A percentile compares a stretch with the other conserved stretches of the same genome.
These are phyloP conservation scores for Capsicum pubescens DNA, from an alignment of 257 asterid genomes.

Conservation along the genomic window DNA sequence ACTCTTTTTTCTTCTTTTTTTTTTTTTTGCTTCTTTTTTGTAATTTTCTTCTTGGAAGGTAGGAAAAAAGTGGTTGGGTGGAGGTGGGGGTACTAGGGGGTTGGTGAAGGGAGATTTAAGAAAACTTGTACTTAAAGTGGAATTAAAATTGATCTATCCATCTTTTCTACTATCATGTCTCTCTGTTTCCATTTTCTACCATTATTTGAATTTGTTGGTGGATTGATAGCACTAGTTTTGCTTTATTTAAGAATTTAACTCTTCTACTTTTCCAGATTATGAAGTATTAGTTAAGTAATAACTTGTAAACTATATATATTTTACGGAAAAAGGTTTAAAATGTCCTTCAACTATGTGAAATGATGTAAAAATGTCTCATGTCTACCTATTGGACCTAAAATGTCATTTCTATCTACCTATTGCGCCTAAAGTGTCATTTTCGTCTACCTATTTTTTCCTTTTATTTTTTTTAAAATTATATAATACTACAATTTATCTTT, in stretches of 20 bases:
- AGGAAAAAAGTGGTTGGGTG: background rate
- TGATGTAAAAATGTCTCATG: too few species aligned
- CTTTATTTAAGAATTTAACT: background rate
- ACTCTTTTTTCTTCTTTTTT: background rate
- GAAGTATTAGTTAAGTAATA: background rate
- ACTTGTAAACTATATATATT: background rate
- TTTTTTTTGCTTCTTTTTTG: background rate
- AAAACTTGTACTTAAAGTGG: constrained; percentile 4
- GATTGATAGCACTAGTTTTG: background rate
- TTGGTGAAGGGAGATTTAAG: constrained; percentile 9
- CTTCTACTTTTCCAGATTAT: background rate
- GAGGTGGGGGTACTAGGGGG: constrained; percentile 3
- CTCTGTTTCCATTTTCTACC: background rate
- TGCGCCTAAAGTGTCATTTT: too few species aligned
- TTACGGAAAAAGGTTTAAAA: too few species aligned
- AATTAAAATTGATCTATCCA: constrained; percentile 8
- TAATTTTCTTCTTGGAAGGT: constrained; percentile 22
- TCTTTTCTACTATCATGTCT: background rate
- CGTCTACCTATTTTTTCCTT: too few species aligned
- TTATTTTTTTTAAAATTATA: too few species aligned
- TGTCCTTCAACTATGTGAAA: too few species aligned
- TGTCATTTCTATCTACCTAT: too few species aligned
- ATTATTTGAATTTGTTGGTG: background rate
- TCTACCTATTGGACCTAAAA: too few species aligned
- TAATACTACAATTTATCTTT: too few species aligned